Percentiles rank a stretch among this genome's conserved stretches.
phyloP scores from a whole-genome alignment of 2,329 filamentous ascomycete genomes.

The Dothistroma septosporum region DNA sequence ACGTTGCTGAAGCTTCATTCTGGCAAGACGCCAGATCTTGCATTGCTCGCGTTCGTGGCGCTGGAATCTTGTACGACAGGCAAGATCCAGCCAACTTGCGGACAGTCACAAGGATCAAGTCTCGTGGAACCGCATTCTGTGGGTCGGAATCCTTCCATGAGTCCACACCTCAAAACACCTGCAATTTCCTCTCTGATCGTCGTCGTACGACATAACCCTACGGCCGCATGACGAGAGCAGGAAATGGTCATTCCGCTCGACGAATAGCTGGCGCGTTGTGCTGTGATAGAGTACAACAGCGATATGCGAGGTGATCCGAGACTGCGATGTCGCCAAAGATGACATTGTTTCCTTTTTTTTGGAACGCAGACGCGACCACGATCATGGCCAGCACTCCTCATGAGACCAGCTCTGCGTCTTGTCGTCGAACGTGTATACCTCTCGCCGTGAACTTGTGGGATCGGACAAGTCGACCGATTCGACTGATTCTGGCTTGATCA shows the following conservation, averaged over 20 bases:
- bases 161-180: background rate
- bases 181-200: background rate
- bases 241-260: background rate
- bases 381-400: conserved; percentile 63
- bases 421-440: conserved; percentile 60
- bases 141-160: background rate
- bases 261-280: background rate
- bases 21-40: conserved; percentile 1
- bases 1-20: conserved; percentile 2
- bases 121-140: background rate
- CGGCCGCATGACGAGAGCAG: background rate
- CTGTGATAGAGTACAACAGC: background rate
- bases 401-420: conserved; percentile 59
- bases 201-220: background rate
- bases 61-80: background rate
- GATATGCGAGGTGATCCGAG: background rate
- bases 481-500: conserved; percentile 76
- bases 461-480: conserved; percentile 70
- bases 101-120: background rate
- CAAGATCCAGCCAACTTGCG: background rate
- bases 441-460: conserved; percentile 59
- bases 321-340: background rate
- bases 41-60: conserved; percentile 2
- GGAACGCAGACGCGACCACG: background rate
- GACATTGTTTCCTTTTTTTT: background rate